A percentile compares a stretch with the other conserved stretches of the same genome.
These are phyloP conservation scores for Boletellus ananas DNA, from an alignment of 768 basidiomycete genomes.

Conservation along the genomic window DNA sequence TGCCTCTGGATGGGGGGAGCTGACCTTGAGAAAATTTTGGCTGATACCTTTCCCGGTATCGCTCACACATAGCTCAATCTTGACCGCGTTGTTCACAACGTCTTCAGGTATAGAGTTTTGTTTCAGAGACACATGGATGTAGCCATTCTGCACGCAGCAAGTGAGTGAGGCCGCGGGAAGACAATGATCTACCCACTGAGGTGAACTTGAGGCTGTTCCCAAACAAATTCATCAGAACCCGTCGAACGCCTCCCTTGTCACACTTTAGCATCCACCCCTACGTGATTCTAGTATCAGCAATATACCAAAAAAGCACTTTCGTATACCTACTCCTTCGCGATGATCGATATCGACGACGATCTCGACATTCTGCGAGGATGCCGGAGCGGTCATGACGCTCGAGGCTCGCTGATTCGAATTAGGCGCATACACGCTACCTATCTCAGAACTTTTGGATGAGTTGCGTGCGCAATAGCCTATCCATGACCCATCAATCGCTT, in stretches of 20 bases:
- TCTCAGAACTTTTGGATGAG: constrained; percentile 67
- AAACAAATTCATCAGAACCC: constrained; percentile 92
- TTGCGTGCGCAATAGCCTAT: constrained; percentile 85
- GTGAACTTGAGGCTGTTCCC: constrained; percentile 95
- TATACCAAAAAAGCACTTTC: not conserved
- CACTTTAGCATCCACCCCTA: constrained; percentile 86
- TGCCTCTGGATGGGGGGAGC: constrained; percentile 3
- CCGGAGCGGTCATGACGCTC: constrained; percentile 35
- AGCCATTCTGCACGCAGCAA: constrained; percentile 60
- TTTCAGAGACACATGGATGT: constrained; percentile 79
- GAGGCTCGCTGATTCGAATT: constrained; percentile 45
- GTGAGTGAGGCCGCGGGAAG: constrained; percentile 2
- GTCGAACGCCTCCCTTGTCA: constrained; percentile 89
- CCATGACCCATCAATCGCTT: constrained; percentile 92
- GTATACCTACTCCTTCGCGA: constrained; percentile 53
- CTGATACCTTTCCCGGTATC: constrained; percentile 97
- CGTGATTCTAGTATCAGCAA: constrained; percentile 7
- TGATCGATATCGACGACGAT: constrained; percentile 84
- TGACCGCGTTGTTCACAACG: constrained; percentile 56
- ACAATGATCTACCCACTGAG: constrained; percentile 42
- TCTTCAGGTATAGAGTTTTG: constrained; percentile 59
- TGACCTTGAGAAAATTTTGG: constrained; percentile 84
- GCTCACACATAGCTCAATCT: constrained; percentile 76
- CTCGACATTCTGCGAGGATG: constrained; percentile 57
- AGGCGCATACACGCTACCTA: constrained; percentile 90